Evolutionary conservation across 1,139 yeast species (phyloP).

Genomic region (Groenewaldozyma auringiensis): DNA sequence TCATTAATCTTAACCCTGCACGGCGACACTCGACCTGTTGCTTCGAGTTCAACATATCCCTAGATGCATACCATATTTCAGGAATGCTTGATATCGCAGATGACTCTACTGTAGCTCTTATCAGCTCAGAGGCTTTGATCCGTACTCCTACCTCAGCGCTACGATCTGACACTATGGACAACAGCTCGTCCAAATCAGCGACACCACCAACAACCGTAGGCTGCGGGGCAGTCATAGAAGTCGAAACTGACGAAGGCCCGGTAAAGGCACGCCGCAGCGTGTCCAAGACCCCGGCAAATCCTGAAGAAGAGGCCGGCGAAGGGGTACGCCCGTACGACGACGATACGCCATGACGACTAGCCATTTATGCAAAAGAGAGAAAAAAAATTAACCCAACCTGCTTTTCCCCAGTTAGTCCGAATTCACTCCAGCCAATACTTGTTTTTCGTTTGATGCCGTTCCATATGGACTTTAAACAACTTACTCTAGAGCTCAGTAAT

Average conservation of each 20-base stretch:
- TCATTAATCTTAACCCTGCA: constrained; percentile 47
- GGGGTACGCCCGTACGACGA: neutral
- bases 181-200: constrained; percentile 41
- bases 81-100: constrained; percentile 54
- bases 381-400: too few relatives aligned
- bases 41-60: constrained; percentile 44
- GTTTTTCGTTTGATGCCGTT: too few relatives aligned
- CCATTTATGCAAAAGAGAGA: too few relatives aligned
- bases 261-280: constrained; percentile 25
- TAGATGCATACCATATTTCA: constrained; percentile 69
- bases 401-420: too few relatives aligned
- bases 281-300: constrained; percentile 22
- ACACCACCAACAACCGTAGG: constrained; percentile 63
- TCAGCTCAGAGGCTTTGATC: constrained; percentile 45
- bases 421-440: too few relatives aligned
- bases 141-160: constrained; percentile 35
- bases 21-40: constrained; percentile 41
- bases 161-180: constrained; percentile 36
- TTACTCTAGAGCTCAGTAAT: too few relatives aligned
- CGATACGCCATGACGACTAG: neutral
- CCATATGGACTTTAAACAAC: too few relatives aligned
- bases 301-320: neutral
- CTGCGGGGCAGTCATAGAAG: constrained; percentile 33
- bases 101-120: constrained; percentile 45
- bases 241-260: constrained; percentile 19